Evolutionary conservation across 805 yeast species (phyloP).

Genomic region (Cyberlindnera saturnus): DNA sequence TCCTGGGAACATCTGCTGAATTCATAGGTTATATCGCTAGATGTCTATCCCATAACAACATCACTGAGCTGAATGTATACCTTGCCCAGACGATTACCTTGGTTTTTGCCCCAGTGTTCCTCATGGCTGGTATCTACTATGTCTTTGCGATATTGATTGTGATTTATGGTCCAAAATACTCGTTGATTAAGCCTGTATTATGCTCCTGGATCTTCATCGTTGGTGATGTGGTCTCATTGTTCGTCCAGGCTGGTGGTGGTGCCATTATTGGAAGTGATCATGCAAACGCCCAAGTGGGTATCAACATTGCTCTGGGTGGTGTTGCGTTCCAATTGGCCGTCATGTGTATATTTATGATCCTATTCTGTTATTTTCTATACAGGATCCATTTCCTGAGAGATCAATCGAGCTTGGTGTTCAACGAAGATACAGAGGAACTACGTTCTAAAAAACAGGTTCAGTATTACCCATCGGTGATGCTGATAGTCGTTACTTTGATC

Average conservation of each 20-base stretch:
- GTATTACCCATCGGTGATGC: slow-evolving; percentile 38
- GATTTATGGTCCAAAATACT: slow-evolving; percentile 49
- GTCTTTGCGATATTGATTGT: slow-evolving; percentile 61
- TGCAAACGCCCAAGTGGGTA: slow-evolving; percentile 35
- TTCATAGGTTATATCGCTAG: slow-evolving; percentile 65
- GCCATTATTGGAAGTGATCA: slow-evolving; percentile 54
- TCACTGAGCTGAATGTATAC: slow-evolving; percentile 34
- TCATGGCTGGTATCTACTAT: slow-evolving; percentile 79
- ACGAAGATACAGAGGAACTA: slow-evolving; percentile 3
- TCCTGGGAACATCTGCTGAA: slow-evolving; percentile 53
- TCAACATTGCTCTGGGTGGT: slow-evolving; percentile 70
- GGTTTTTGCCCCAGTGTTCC: slow-evolving; percentile 75
- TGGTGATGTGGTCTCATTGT: slow-evolving; percentile 59
- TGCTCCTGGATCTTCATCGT: slow-evolving; percentile 54
- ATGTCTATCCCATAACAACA: slow-evolving; percentile 36
- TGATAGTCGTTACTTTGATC: slow-evolving; percentile 46
- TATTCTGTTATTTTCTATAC: slow-evolving; percentile 43
- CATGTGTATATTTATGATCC: slow-evolving; percentile 50
- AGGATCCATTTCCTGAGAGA: slow-evolving; percentile 21
- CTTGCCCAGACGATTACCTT: slow-evolving; percentile 61
- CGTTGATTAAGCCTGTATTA: slow-evolving; percentile 33
- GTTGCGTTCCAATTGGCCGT: slow-evolving; percentile 67
- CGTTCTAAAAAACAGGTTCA: slow-evolving; percentile 7
- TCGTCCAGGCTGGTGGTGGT: slow-evolving; percentile 73
- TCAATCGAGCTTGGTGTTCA: slow-evolving; percentile 1